Conservation (phyloP, 306 rosid species). For the Trifolium repens region DNA sequence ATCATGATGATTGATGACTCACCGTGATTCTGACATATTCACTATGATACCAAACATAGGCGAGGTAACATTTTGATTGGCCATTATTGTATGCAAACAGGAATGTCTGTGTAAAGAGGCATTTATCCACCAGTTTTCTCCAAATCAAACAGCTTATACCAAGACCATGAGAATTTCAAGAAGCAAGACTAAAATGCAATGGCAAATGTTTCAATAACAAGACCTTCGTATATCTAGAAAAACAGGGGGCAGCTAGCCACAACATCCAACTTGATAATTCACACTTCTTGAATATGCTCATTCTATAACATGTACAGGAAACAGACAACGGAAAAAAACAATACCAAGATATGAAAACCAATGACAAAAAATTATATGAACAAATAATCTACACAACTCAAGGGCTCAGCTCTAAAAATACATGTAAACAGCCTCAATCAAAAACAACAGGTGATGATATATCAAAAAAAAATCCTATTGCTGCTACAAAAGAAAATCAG, state of each 20-base stretch:
- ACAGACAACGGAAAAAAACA: conserved; percentile 33
- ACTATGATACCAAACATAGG: no score
- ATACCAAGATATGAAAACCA: conserved; percentile 37
- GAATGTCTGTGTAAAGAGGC: not conserved
- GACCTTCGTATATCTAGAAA: conserved; percentile 25
- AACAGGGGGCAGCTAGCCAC: conserved; percentile 6
- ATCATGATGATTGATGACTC: no score
- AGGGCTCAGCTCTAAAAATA: conserved; percentile 40
- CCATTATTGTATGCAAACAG: not conserved
- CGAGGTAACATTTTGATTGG: not conserved
- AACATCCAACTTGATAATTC: conserved; percentile 35
- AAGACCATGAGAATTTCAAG: conserved; percentile 27
- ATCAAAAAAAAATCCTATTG: conserved; percentile 40
- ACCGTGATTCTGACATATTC: no score
- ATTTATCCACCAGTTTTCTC: conserved; percentile 11
- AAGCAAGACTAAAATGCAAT: conserved; percentile 11
- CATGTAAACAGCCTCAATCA: conserved; percentile 50
- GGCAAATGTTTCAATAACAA: conserved; percentile 29
- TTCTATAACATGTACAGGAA: conserved; percentile 40
- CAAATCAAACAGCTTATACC: conserved; percentile 6
- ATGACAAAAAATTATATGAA: conserved; percentile 28
- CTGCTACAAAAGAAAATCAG: conserved; percentile 87
- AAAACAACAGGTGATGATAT: conserved; percentile 34
- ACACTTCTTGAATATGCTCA: conserved; percentile 37
- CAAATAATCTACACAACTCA: conserved; percentile 52